A percentile compares a stretch with the other conserved stretches of the same genome.
Evolutionary conservation across 129 eudicot species (phyloP).

Genomic region (Artemisia annua): DNA sequence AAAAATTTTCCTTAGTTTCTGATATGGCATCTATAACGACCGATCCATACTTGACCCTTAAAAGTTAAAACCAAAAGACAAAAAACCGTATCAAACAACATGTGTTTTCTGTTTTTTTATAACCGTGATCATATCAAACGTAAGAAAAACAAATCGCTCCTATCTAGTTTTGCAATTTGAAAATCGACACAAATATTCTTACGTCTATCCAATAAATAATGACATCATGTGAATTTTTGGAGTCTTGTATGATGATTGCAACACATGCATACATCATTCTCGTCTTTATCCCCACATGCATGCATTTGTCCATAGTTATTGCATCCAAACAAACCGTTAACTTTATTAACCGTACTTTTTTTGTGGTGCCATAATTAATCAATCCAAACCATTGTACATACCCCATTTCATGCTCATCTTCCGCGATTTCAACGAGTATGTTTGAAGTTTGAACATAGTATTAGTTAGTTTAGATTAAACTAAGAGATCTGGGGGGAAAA

Average conservation of each 20-base stretch:
- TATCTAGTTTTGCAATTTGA: constrained; percentile 8
- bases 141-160: not conserved
- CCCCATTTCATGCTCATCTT: no score
- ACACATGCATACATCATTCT: not conserved
- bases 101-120: no score
- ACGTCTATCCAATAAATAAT: constrained; percentile 20
- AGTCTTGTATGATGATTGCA: constrained; percentile 14
- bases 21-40: no score
- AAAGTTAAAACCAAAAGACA: not conserved
- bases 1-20: no score
- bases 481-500: no score
- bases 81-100: not conserved
- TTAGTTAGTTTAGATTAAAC: no score
- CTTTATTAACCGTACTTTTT: not conserved
- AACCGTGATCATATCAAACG: not conserved
- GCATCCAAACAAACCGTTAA: not conserved
- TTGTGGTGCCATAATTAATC: no score
- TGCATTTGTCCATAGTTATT: not conserved
- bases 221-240: constrained; percentile 30
- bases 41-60: no score
- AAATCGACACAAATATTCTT: constrained; percentile 3
- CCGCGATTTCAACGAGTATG: no score
- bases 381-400: no score
- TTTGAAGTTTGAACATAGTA: no score
- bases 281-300: no score